Evolutionary conservation across 1,139 yeast genomes (phyloP).

Genomic region (Nakaseomyces sp.): DNA sequence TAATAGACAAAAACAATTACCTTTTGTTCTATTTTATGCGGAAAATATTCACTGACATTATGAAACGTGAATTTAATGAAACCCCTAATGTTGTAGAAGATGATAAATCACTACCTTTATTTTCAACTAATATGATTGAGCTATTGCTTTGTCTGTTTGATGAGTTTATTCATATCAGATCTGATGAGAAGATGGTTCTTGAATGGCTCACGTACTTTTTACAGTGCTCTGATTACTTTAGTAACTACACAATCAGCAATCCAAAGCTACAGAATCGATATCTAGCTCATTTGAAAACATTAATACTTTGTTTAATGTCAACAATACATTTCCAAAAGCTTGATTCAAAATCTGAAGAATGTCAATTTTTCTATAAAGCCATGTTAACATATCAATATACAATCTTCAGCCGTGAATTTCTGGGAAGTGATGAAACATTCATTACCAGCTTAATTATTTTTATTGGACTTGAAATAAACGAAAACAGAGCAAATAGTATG

Average conservation of each 20-base stretch:
- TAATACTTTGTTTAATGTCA: background rate
- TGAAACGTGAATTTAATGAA: background rate
- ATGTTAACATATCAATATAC: slow-evolving; percentile 1
- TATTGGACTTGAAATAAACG: slow-evolving; percentile 2
- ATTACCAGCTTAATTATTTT: background rate
- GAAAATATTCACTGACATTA: background rate
- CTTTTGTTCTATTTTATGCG: background rate
- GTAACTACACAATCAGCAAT: background rate
- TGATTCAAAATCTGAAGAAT: background rate
- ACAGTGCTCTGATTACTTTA: slow-evolving; percentile 1
- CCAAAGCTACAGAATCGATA: background rate
- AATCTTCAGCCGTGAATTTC: background rate
- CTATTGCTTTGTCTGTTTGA: background rate
- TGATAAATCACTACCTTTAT: background rate
- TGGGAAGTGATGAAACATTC: background rate
- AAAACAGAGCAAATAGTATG: slow-evolving; percentile 1
- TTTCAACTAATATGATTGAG: background rate
- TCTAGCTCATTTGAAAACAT: background rate
- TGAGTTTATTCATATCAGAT: background rate
- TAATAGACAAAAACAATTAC: slow-evolving; percentile 1
- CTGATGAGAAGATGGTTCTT: background rate
- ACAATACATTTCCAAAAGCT: slow-evolving; percentile 2
- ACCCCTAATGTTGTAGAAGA: slow-evolving; percentile 1
- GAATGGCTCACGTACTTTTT: slow-evolving; percentile 1
- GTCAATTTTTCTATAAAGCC: background rate